These are phyloP conservation scores for Ceratocystis cubensis DNA, from an alignment of 2,329 filamentous ascomycete genomes.

Conservation along the genomic window DNA sequence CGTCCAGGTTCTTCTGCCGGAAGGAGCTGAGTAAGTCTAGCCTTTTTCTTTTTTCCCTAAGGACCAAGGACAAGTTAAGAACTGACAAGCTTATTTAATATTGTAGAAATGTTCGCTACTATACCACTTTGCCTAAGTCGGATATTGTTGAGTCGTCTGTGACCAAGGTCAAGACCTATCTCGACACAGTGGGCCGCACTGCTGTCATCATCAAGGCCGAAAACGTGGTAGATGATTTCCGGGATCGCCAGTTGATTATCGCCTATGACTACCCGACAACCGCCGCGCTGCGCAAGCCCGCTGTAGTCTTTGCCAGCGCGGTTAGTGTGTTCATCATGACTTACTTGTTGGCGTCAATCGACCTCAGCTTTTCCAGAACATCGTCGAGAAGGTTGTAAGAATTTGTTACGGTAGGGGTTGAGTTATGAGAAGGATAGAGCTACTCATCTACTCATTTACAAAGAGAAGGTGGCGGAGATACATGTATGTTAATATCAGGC, in stretches of 20 bases:
- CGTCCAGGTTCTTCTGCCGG: slow-evolving; percentile 74
- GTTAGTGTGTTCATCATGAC: slow-evolving; percentile 60
- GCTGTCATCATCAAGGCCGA: slow-evolving; percentile 65
- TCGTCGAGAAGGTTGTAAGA: slow-evolving; percentile 19
- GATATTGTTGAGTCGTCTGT: slow-evolving; percentile 46
- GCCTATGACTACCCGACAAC: slow-evolving; percentile 72
- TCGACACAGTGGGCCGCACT: slow-evolving; percentile 85
- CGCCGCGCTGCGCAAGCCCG: slow-evolving; percentile 70
- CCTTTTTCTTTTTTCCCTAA: not conserved
- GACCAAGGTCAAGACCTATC: slow-evolving; percentile 70
- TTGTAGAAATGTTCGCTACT: slow-evolving; percentile 64
- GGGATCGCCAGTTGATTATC: slow-evolving; percentile 71
- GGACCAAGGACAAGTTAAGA: not conserved
- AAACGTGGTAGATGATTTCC: slow-evolving; percentile 82
- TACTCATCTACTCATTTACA: not conserved
- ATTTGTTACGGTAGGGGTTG: not conserved
- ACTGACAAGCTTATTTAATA: slow-evolving; percentile 13
- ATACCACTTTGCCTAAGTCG: slow-evolving; percentile 55
- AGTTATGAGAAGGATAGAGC: not conserved
- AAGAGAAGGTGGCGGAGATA: not conserved
- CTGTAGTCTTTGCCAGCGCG: slow-evolving; percentile 64
- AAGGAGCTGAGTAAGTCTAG: slow-evolving; percentile 65
- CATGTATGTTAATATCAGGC: not conserved
- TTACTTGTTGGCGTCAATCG: slow-evolving; percentile 65
- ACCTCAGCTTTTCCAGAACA: slow-evolving; percentile 54